Evolutionary conservation across 202 grass and related monocot genomes (phyloP).

Genomic region (Elaeis oleifera): DNA sequence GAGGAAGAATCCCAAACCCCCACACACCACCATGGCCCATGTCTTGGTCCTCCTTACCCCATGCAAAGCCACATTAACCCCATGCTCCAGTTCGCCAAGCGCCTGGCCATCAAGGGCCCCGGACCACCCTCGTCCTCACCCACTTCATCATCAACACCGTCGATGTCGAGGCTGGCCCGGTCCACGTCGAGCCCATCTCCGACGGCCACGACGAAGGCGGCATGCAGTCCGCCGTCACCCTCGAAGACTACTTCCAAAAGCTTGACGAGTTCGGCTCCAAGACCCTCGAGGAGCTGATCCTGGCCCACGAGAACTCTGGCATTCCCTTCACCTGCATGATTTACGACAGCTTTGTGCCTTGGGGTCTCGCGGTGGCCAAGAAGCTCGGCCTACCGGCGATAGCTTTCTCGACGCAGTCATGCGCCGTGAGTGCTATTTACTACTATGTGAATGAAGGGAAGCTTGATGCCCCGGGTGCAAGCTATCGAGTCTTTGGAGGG

Average conservation of each 20-base stretch:
- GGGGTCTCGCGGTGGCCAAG: slow-evolving; percentile 30
- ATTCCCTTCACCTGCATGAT: slow-evolving; percentile 49
- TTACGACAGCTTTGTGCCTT: slow-evolving; percentile 51
- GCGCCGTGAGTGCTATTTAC: slow-evolving; percentile 53
- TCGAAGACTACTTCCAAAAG: slow-evolving; percentile 32
- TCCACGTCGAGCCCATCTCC: slow-evolving; percentile 42
- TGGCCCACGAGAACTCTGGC: slow-evolving; percentile 2
- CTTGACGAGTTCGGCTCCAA: slow-evolving; percentile 25
- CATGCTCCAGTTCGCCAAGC: slow-evolving; percentile 53
- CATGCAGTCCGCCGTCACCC: slow-evolving; percentile 21
- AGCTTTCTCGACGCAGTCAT: slow-evolving; percentile 64
- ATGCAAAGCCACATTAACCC: slow-evolving; percentile 67
- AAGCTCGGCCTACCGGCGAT: slow-evolving; percentile 19
- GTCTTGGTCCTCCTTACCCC: slow-evolving; percentile 52
- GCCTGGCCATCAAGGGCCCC: slow-evolving; percentile 40
- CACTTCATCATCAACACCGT: slow-evolving; percentile 38
- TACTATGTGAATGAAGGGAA: slow-evolving; percentile 28
- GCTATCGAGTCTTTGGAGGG: slow-evolving; percentile 2
- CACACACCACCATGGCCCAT: slow-evolving; percentile 13
- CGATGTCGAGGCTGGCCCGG: slow-evolving; percentile 6
- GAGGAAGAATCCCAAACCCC: too few relatives aligned
- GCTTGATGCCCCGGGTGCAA: slow-evolving; percentile 25
- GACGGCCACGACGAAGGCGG: slow-evolving; percentile 66
- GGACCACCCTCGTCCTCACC: slow-evolving; percentile 47
- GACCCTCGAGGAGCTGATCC: slow-evolving; percentile 36